Percentiles rank a stretch among this genome's conserved stretches.
phyloP scores from a whole-genome alignment of 2,329 filamentous ascomycete genomes.

The Ophiostoma ulmi region DNA sequence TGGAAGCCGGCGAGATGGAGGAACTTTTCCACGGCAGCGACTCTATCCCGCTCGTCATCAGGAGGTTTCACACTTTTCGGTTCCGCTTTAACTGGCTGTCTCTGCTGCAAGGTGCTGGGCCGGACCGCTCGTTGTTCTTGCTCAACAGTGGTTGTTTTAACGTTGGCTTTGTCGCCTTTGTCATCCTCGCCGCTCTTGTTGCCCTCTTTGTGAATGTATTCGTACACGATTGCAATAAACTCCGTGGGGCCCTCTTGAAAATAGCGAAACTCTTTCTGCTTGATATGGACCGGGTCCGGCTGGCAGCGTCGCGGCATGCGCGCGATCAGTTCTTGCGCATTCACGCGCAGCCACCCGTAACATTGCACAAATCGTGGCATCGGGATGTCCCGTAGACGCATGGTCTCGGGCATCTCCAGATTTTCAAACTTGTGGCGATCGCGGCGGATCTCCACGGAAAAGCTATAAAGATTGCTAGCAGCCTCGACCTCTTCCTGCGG shows the following conservation, averaged over 20 bases:
- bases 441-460: constrained; percentile 3
- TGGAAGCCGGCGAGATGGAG: constrained; percentile 9
- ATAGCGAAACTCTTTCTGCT: background rate
- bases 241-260: constrained; percentile 2
- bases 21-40: background rate
- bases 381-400: constrained; percentile 2
- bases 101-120: constrained; percentile 9
- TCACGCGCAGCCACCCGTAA: constrained; percentile 1
- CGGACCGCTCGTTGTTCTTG: constrained; percentile 3
- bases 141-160: background rate
- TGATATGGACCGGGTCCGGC: background rate
- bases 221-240: constrained; percentile 4
- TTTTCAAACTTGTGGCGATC: background rate
- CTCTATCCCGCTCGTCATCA: background rate
- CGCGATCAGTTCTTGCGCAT: constrained; percentile 1
- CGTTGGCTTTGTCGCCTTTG: background rate
- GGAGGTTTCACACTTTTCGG: background rate
- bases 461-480: constrained; percentile 1
- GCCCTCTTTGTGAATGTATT: constrained; percentile 5
- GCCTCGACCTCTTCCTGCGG: background rate
- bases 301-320: constrained; percentile 3
- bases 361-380: constrained; percentile 4
- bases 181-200: background rate
- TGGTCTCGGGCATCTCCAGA: background rate
- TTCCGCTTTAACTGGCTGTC: background rate